Conservation (phyloP, 2,329 filamentous ascomycete species). For the Ascochyta lentis region DNA sequence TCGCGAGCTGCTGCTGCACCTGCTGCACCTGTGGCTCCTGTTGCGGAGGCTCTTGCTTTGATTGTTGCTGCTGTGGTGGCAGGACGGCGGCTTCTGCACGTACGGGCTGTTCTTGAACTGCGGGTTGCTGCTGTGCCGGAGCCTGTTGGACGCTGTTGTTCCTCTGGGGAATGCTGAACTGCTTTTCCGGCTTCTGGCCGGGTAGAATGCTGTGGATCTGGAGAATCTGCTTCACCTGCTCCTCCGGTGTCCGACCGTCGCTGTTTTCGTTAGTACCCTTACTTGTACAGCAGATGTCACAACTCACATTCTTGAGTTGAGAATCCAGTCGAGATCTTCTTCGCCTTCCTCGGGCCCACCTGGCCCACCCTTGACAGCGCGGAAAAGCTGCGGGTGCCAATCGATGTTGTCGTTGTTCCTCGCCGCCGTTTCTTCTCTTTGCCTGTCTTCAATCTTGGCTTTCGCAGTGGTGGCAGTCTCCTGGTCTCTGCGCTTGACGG, state of each 20-base stretch:
- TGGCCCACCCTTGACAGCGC: slow-evolving; percentile 72
- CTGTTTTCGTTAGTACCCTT: slow-evolving; percentile 14
- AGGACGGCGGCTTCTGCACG: background rate
- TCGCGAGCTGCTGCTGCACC: slow-evolving; percentile 17
- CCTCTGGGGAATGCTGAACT: slow-evolving; percentile 64
- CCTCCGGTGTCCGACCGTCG: slow-evolving; percentile 69
- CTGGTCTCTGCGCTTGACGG: slow-evolving; percentile 85
- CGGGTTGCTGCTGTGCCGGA: slow-evolving; percentile 9
- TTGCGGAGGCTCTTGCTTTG: slow-evolving; percentile 4
- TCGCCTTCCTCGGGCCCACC: slow-evolving; percentile 79
- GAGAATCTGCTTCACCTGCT: slow-evolving; percentile 82
- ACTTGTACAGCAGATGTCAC: background rate
- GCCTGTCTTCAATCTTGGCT: slow-evolving; percentile 91
- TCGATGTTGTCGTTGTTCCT: slow-evolving; percentile 79
- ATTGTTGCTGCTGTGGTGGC: slow-evolving; percentile 10
- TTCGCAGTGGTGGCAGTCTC: slow-evolving; percentile 92
- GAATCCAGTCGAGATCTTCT: slow-evolving; percentile 93
- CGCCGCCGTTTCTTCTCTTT: slow-evolving; percentile 85
- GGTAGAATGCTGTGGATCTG: slow-evolving; percentile 83
- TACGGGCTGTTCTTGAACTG: background rate
- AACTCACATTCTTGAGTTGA: slow-evolving; percentile 81
- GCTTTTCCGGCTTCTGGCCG: slow-evolving; percentile 68
- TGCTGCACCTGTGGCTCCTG: slow-evolving; percentile 15
- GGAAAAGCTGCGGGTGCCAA: slow-evolving; percentile 89
- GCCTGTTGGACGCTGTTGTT: slow-evolving; percentile 32